Conservation (phyloP, 2,329 filamentous ascomycete genomes). For the Aspergillus nomiae region DNA sequence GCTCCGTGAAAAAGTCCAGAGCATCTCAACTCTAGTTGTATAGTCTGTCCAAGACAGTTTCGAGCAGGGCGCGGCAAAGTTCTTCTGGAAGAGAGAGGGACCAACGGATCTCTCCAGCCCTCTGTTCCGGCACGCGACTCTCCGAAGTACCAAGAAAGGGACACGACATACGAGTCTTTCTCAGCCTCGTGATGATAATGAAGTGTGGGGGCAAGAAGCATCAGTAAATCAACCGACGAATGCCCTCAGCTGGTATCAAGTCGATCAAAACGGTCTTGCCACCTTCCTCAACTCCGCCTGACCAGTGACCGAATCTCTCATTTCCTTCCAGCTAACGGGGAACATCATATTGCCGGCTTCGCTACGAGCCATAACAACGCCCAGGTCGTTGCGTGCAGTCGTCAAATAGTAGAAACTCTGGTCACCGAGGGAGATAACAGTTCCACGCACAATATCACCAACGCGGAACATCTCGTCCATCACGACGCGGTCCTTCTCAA, state of each 20-base stretch:
- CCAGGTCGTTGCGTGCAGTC: conserved; percentile 86
- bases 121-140: background rate
- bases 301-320: conserved; percentile 79
- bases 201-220: background rate
- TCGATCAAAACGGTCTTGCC: conserved; percentile 78
- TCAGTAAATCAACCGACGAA: background rate
- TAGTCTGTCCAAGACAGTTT: background rate
- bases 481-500: conserved; percentile 92
- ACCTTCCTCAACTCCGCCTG: conserved; percentile 82
- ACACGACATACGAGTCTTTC: background rate
- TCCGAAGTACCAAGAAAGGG: background rate
- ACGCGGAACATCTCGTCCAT: conserved; percentile 90
- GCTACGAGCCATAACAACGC: conserved; percentile 89
- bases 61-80: background rate
- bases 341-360: conserved; percentile 89
- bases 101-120: background rate
- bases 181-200: background rate
- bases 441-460: conserved; percentile 85
- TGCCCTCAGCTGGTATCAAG: background rate
- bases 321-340: conserved; percentile 94
- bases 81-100: background rate
- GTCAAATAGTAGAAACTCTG: conserved; percentile 95
- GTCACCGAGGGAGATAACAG: conserved; percentile 88
- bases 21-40: background rate
- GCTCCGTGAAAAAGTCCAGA: background rate